These are phyloP conservation scores for Hsuehochloa calcarea DNA, from an alignment of 176 grass and related monocot genomes.

Conservation along the genomic window DNA sequence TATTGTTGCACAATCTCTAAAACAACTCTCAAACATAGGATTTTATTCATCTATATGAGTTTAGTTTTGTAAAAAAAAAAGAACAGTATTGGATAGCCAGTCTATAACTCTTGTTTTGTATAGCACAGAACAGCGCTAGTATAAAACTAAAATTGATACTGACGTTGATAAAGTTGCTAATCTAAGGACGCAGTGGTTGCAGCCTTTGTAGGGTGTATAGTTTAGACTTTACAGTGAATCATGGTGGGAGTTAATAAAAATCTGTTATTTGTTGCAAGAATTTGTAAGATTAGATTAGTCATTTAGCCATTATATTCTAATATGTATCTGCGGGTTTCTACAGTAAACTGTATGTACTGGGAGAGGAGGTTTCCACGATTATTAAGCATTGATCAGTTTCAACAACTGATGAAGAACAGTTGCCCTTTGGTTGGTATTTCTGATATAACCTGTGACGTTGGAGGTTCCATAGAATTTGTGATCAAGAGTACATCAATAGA, in stretches of 20 bases:
- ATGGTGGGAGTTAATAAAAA: neutral
- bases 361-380: slow-evolving; percentile 90
- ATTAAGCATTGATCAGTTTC: slow-evolving; percentile 66
- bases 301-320: slow-evolving; percentile 17
- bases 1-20: slow-evolving; percentile 3
- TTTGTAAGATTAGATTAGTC: neutral
- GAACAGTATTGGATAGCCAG: neutral
- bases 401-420: slow-evolving; percentile 63
- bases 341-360: slow-evolving; percentile 99
- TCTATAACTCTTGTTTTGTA: neutral
- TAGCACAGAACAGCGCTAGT: slow-evolving; percentile 13
- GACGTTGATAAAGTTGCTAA: neutral
- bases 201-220: neutral
- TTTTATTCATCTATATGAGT: neutral
- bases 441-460: slow-evolving; percentile 94
- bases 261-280: neutral
- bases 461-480: slow-evolving; percentile 94
- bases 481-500: slow-evolving; percentile 82
- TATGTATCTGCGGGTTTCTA: slow-evolving; percentile 18
- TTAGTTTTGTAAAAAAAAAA: neutral
- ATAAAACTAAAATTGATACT: neutral
- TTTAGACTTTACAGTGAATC: neutral
- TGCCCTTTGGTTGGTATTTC: slow-evolving; percentile 77
- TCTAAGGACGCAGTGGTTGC: neutral
- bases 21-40: slow-evolving; percentile 5